phyloP scores from a whole-genome alignment of 192 early-diverging fungal genomes.

The Coemansia sp. region DNA sequence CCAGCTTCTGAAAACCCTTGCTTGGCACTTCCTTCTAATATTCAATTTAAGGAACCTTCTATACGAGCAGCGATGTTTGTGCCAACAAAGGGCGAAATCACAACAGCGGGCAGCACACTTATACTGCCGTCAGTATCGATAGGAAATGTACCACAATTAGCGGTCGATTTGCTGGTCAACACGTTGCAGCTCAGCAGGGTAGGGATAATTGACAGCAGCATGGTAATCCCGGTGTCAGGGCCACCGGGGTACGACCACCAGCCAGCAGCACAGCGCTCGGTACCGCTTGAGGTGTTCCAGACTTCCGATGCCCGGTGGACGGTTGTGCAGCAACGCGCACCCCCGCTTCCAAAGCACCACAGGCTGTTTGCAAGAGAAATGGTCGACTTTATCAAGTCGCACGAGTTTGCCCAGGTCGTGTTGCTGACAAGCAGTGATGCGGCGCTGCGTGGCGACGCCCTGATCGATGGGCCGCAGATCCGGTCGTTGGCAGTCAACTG shows the following conservation, averaged over 20 bases:
- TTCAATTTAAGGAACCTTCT: no score
- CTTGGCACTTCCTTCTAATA: no score
- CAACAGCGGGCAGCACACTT: conserved; percentile 30
- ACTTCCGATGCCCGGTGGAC: conserved; percentile 65
- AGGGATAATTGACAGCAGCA: conserved; percentile 63
- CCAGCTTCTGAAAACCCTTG: no score
- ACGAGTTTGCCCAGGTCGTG: conserved; percentile 59
- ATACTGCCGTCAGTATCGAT: conserved; percentile 68
- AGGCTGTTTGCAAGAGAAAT: conserved; percentile 57
- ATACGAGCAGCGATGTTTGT: conserved; percentile 1
- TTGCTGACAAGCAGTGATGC: conserved; percentile 72
- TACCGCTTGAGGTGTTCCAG: conserved; percentile 64
- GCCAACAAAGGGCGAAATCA: neutral
- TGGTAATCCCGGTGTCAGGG: conserved; percentile 63
- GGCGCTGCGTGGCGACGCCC: conserved; percentile 59
- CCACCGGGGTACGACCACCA: conserved; percentile 48
- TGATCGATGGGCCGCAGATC: conserved; percentile 58
- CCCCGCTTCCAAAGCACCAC: conserved; percentile 57
- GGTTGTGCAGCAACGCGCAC: conserved; percentile 70
- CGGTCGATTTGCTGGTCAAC: conserved; percentile 67
- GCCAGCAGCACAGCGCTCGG: conserved; percentile 10
- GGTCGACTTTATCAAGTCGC: conserved; percentile 57
- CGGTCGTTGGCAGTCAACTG: conserved; percentile 56
- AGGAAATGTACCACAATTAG: conserved; percentile 77
- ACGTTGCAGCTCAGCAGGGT: conserved; percentile 62